phyloP scores from a whole-genome alignment of 148 eudicot species.

The Fallopia convolvulus region DNA sequence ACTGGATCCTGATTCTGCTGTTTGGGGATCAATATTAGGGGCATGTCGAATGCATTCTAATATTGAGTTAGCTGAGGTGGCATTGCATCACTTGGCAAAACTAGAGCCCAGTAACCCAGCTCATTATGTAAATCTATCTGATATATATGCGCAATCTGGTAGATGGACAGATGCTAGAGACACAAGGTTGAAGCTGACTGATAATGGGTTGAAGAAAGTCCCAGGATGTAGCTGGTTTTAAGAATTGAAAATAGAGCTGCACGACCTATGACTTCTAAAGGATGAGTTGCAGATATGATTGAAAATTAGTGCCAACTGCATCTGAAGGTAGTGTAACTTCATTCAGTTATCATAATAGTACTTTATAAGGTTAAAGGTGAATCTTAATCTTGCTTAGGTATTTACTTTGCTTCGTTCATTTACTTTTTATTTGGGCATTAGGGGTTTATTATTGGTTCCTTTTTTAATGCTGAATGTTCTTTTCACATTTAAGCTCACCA shows the following conservation, averaged over 20 bases:
- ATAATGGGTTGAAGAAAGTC: slow-evolving; percentile 41
- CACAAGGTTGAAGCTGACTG: slow-evolving; percentile 35
- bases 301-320: neutral
- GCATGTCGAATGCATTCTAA: slow-evolving; percentile 66
- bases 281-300: neutral
- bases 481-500: neutral
- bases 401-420: neutral
- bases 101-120: slow-evolving; percentile 52
- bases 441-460: neutral
- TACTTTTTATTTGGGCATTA: neutral
- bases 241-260: neutral
- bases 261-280: neutral
- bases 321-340: neutral
- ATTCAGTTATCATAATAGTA: neutral
- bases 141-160: slow-evolving; percentile 55
- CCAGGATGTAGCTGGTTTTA: slow-evolving; percentile 71
- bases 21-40: slow-evolving; percentile 66
- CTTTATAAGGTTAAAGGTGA: neutral
- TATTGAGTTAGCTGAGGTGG: slow-evolving; percentile 42
- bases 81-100: slow-evolving; percentile 38
- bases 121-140: slow-evolving; percentile 54
- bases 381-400: neutral
- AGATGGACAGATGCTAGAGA: slow-evolving; percentile 57
- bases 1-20: slow-evolving; percentile 50
- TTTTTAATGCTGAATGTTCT: neutral